Evolutionary conservation across 2,329 filamentous ascomycete genomes (phyloP).

Genomic region (Xylariaceae sp.): DNA sequence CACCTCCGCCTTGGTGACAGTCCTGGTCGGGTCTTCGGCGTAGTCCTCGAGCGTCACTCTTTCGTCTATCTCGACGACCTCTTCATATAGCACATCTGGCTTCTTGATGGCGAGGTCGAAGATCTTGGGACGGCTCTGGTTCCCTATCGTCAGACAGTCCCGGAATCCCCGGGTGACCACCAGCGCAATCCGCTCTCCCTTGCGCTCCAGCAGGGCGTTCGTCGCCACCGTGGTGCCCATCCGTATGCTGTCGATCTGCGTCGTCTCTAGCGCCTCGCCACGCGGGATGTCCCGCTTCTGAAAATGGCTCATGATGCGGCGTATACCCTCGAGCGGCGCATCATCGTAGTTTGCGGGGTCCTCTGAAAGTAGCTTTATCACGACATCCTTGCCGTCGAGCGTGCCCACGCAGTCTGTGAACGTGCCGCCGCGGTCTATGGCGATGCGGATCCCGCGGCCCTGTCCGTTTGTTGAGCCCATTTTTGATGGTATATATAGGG

Average conservation of each 20-base stretch:
- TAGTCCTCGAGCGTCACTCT: constrained; percentile 88
- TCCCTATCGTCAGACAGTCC: constrained; percentile 83
- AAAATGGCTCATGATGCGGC: constrained; percentile 77
- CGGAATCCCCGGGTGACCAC: constrained; percentile 84
- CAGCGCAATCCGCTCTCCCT: constrained; percentile 82
- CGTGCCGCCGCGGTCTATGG: constrained; percentile 76
- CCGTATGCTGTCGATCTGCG: constrained; percentile 79
- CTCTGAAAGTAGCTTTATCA: constrained; percentile 85
- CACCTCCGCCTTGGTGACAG: constrained; percentile 49
- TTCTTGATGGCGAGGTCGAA: constrained; percentile 86
- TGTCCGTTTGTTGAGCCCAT: constrained; percentile 35
- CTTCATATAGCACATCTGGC: constrained; percentile 80
- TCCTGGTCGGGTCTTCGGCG: constrained; percentile 73
- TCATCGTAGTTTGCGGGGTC: constrained; percentile 88
- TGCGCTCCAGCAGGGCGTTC: constrained; percentile 83
- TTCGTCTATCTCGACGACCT: constrained; percentile 85
- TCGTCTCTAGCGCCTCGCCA: constrained; percentile 74
- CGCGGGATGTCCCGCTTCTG: constrained; percentile 69
- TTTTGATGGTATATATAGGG: constrained; percentile 4
- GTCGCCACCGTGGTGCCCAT: constrained; percentile 97
- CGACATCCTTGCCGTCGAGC: constrained; percentile 66
- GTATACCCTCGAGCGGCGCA: constrained; percentile 85
- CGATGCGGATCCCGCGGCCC: constrained; percentile 63
- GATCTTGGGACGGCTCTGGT: constrained; percentile 83
- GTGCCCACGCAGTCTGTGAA: constrained; percentile 93